Base-by-base conservation (phyloP, 2,329 filamentous ascomycete species). In the Alternaria consortialis region DNA sequence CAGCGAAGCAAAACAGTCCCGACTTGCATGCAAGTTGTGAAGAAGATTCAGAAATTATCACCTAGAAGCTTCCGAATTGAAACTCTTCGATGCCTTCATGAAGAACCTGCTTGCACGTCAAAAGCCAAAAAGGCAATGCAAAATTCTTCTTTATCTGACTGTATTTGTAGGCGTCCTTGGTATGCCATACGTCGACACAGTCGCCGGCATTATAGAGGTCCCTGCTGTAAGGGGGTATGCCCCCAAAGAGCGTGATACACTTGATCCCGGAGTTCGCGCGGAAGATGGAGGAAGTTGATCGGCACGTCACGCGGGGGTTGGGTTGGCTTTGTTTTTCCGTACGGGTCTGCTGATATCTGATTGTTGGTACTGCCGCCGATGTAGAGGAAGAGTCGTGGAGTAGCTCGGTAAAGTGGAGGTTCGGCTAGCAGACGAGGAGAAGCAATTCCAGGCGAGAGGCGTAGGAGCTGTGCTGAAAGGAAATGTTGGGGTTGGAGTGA, bases 261-360 rank as follows among this genome's bases (percentile, higher is more conserved):
- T 7, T 53, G 44, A 48, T 63, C 52, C 48, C 63, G 54, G 17
- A 67, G 53, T 25, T 64, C 60, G 48, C 48, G 53, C 3, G 60
- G 63, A 20, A 67, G 39, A 34, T 57, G 39, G 25, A 65, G 48
- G 37, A 63, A 44, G 13, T 53, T 34, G 4, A 32, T 23, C 12
- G 56, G 36, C 58, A 64, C 60, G 46, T 7, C 12, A 17, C 13
- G 43, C 36, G 42, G 20, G 9, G 42, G 27, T n/a, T 46, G 52
- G 20, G 12, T 13, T n/a, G 29, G 25, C 13, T 50, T 50, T 36
- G 20, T 37, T 50, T 50, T 50, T 50, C 12, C 46, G 32, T 13
- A 13, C 8, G 32, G 20, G 15, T 50, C 32, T 50, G 32, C 8
- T 50, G 46, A 37, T 20, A 25, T 12, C 46, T 36, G 46, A 36